Percentiles rank a stretch among this genome's conserved stretches.
phyloP scores from a whole-genome alignment of 164 flowering plant genomes.

The Magnolia kwangsiensis region DNA sequence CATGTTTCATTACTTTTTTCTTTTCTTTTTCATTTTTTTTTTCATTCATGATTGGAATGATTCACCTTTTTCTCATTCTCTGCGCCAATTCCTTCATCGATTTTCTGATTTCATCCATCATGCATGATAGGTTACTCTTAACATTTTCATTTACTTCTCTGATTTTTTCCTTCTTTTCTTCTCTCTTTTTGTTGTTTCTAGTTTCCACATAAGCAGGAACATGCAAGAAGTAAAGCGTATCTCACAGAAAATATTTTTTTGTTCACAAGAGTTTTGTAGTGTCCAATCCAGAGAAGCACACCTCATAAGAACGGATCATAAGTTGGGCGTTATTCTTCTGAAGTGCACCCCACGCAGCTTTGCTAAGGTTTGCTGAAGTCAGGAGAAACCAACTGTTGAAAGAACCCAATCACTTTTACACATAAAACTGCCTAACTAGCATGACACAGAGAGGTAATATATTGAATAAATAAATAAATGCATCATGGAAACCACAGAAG shows the following conservation, averaged over 20 bases:
- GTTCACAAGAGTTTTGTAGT: neutral
- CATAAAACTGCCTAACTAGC: slow-evolving; percentile 5
- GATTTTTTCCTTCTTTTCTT: neutral
- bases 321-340: slow-evolving; percentile 92
- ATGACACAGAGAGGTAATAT: neutral
- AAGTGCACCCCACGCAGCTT: slow-evolving; percentile 99
- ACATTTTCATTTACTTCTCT: neutral
- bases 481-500: neutral
- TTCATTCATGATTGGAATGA: neutral
- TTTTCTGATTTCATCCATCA: neutral
- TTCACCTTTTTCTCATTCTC: neutral
- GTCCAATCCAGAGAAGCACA: slow-evolving; percentile 18
- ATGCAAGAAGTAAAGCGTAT: neutral
- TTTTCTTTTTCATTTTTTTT: too few species aligned
- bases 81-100: neutral
- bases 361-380: slow-evolving; percentile 95
- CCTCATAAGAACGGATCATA: slow-evolving; percentile 99
- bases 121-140: neutral
- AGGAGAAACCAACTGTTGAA: slow-evolving; percentile 84
- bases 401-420: slow-evolving; percentile 5
- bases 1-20: too few species aligned
- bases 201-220: neutral
- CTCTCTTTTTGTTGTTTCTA: neutral
- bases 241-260: neutral
- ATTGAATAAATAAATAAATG: neutral